Base-by-base conservation (phyloP, 305 asterid genomes). In the Fraxinus floribunda region DNA sequence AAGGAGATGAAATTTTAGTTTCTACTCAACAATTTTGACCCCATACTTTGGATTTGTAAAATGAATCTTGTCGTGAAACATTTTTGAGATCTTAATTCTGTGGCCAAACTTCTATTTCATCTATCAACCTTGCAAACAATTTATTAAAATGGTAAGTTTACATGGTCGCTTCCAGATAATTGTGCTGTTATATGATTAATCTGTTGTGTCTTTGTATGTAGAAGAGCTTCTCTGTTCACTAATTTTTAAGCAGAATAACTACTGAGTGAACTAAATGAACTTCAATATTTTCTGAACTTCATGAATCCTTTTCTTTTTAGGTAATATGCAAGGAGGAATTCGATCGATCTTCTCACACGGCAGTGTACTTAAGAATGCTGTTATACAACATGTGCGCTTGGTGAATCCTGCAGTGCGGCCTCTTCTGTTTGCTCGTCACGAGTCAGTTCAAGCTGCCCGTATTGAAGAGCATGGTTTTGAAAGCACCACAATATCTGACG, bases 391-490 rank as follows among this genome's bases (percentile, higher is more conserved):
- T 29, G 86, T 89, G 24, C 94, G 97, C 7, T 84, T 94, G 76
- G 91, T 79, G 79, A 84, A 87, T 79, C 92, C 95, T 13, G 86
- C 85, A 7, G 46, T 79, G 80, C 86, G 88, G 36, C 80, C 94
- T 3, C 88, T 89, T 39, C 44, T 88, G 86, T 80, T 89, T 70
- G 78, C 89, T 7, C 94, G 97, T 72, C 80, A 86, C 0, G 94
- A 96, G 79, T 91, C 99, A 18, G 86, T 94, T 78, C 92, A 97
- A 32, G 87, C 97, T 75, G 94, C 98, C 78, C 92, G 91, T 8
- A 92, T 96, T 0, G 99, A 96, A 88, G 98, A 94, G 87, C 98
- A 93, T 18, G 99, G 99, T 11, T 96, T 94, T 66, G 99, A 96
- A 52, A 94, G 99, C 87, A 90, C 98, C 80, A 93, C 88, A 1